Evolutionary conservation across 371 early-diverging fungal species (phyloP).

Genomic region (Actinomucor elegans): DNA sequence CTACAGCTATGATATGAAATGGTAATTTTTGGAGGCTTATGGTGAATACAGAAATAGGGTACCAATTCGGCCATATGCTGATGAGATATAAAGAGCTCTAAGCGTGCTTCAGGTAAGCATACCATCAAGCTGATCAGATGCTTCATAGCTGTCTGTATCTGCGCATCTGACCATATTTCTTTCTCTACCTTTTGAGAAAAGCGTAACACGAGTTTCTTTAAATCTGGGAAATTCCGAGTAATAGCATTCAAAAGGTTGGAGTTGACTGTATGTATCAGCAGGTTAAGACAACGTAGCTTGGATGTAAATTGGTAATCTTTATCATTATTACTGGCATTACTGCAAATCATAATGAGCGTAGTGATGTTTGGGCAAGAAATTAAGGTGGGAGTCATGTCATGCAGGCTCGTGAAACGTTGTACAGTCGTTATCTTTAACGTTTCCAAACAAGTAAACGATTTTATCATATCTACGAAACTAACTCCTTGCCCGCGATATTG

Average conservation of each 20-base stretch:
- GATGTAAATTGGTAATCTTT: too few species aligned
- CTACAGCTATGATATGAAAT: background rate
- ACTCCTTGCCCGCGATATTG: background rate
- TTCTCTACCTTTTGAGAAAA: too few species aligned
- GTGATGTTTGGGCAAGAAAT: conserved; percentile 3
- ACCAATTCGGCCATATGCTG: too few species aligned
- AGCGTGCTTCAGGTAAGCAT: background rate
- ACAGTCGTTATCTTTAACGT: conserved; percentile 3
- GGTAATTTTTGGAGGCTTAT: background rate
- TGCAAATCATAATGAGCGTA: background rate
- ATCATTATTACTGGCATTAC: too few species aligned
- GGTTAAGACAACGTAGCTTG: background rate
- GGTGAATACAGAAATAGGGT: background rate
- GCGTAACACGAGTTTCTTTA: background rate
- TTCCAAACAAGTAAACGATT: conserved; percentile 5
- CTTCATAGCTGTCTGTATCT: background rate
- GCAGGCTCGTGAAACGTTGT: conserved; percentile 4
- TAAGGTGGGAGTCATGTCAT: conserved; percentile 7
- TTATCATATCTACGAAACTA: background rate
- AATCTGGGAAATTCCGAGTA: background rate
- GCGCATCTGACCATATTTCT: background rate
- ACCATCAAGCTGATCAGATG: background rate
- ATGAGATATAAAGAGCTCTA: background rate
- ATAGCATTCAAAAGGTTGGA: background rate
- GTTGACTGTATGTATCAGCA: background rate